These are phyloP conservation scores for Pholiota molesta DNA, from an alignment of 768 basidiomycete genomes.

Conservation along the genomic window DNA sequence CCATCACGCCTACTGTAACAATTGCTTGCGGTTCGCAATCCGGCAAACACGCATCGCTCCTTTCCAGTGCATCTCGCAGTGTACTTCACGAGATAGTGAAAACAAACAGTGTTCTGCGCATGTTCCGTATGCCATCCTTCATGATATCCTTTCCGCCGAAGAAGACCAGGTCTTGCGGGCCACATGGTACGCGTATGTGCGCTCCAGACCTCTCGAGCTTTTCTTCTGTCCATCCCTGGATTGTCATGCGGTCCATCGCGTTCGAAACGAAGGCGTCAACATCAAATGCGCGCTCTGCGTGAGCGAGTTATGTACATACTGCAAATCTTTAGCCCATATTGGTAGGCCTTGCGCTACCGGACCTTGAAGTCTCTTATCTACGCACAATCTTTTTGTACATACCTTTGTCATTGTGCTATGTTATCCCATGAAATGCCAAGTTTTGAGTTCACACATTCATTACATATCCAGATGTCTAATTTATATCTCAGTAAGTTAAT, in stretches of 20 bases:
- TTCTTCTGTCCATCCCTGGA: constrained; percentile 57
- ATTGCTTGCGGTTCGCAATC: constrained; percentile 51
- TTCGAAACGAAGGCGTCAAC: constrained; percentile 25
- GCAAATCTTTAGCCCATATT: constrained; percentile 30
- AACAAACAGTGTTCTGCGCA: constrained; percentile 28
- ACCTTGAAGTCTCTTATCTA: constrained; percentile 4
- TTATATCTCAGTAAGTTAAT: neutral
- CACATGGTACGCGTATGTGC: constrained; percentile 47
- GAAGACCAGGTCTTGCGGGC: constrained; percentile 42
- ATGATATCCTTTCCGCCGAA: constrained; percentile 40
- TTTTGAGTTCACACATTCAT: neutral
- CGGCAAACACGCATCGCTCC: constrained; percentile 31
- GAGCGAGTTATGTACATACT: constrained; percentile 30
- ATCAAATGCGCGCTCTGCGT: constrained; percentile 30
- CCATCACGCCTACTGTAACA: constrained; percentile 53
- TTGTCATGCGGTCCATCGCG: constrained; percentile 50
- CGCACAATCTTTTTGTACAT: neutral
- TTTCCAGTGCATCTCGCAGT: constrained; percentile 41
- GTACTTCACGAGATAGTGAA: constrained; percentile 12
- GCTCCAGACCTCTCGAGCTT: constrained; percentile 39
- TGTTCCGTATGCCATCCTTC: constrained; percentile 43
- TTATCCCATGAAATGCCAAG: neutral
- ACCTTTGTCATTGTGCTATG: neutral
- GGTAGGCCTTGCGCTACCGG: constrained; percentile 24
- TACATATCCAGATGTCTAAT: neutral